Evolutionary conservation across 1,284 basidiomycete genomes (phyloP), one percentile per base, ranked within the genome.

Genomic region (Cutaneotrichosporon sp.): DNA sequence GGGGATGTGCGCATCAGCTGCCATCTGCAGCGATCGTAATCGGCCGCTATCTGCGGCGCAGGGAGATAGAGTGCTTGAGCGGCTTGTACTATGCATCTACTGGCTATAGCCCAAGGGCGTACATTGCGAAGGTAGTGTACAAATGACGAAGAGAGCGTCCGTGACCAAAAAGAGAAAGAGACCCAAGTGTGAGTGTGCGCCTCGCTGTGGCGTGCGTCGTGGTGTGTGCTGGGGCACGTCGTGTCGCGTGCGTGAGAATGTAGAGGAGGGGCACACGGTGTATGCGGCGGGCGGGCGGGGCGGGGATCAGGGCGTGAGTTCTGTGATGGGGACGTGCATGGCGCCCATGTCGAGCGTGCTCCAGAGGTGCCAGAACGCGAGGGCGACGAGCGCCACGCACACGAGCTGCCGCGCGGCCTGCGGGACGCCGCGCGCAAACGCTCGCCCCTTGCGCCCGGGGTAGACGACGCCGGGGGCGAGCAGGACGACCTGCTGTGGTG

Each of bases 401-500:
- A 64, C 45, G 6, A 59, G 57, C 33, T 62, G 59, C 11, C 50
- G 11, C 2, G 58, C 45, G 29, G 55, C 36, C 27, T 27, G 25
- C 4, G 47, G 54, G 24, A 16, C 18, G 7, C 29, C 29, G 46
- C 43, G 38, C 18, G 29, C 29, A 29, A 42, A 8, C 8, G 38
- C 58, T 33, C 25, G 27, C 18, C 59, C 22, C 20, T 66, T 56
- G 24, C 62, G 36, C 49, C 57, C 31, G 36, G 60, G 20, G 58
- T 67, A 43, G 54, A 61, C 56, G 55, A 38, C 43, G n/a, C 61
- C 67, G 16, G 71, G 67, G 24, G 62, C 60, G 22, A 69, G 62
- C 42, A 72, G 66, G 24, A 72, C 62, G 56, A 68, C 63, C 42
- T 66, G 66, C 58, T 71, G 69, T 11, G 67, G 67, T 29, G 62